Conservation (phyloP, 148 eudicot genomes). For the Chenopodium berlandieri region DNA sequence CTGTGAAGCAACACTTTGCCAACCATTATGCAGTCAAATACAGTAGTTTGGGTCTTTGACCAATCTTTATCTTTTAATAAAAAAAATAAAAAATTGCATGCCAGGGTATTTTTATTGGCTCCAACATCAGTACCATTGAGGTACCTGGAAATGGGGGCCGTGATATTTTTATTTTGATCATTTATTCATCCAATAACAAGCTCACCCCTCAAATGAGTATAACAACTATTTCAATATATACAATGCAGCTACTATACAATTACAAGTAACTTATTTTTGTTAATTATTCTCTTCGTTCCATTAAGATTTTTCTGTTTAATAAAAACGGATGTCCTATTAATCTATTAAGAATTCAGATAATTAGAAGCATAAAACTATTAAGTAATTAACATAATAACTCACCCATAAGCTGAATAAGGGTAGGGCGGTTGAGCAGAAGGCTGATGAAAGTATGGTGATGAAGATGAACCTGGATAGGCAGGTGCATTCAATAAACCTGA, state of each 20-base stretch:
- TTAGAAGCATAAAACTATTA: no score
- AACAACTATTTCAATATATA: neutral
- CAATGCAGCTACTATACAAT: neutral
- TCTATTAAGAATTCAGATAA: no score
- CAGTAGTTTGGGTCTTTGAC: slow-evolving; percentile 29
- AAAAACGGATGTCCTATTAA: no score
- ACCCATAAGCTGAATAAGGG: slow-evolving; percentile 59
- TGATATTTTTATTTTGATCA: neutral
- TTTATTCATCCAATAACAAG: neutral
- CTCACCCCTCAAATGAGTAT: neutral
- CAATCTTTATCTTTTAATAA: neutral
- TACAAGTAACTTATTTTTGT: neutral
- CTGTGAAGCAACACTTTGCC: slow-evolving; percentile 23
- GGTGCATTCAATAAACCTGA: slow-evolving; percentile 42
- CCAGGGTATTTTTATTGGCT: slow-evolving; percentile 19
- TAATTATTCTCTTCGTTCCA: neutral
- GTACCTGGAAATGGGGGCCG: slow-evolving; percentile 7
- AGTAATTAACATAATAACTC: neutral
- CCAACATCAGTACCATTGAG: slow-evolving; percentile 10
- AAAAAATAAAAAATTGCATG: slow-evolving; percentile 5
- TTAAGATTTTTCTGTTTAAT: no score
- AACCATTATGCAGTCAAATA: slow-evolving; percentile 31
- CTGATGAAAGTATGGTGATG: slow-evolving; percentile 42
- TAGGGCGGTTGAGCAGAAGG: slow-evolving; percentile 43
- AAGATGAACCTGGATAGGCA: slow-evolving; percentile 36